Evolutionary conservation across 441 rosid genomes (phyloP), one percentile per base, ranked within the genome.

Genomic region (Populus hybrid): DNA sequence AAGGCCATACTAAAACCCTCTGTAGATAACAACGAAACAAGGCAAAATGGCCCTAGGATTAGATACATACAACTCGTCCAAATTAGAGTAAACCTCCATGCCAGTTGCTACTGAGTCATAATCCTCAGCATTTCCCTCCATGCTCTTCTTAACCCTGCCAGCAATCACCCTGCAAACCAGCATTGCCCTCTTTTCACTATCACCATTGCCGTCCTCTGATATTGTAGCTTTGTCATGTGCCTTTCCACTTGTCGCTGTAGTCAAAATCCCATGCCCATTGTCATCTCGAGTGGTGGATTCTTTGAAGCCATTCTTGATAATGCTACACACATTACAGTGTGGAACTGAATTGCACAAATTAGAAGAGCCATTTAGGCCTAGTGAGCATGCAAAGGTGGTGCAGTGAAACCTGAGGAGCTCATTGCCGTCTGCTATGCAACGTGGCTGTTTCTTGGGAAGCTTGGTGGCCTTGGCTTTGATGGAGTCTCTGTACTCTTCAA

Each of bases 351-450:
- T 86, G 90, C 94, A 92, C 68, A 92, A 73, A 79, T 86, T 88
- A 33, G 93, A 83, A 6, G 94, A 87, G 20, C 93, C 91, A 53
- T 85, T 69, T 61, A 89, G 84, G 77, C 93, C 94, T 0, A 92
- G 85, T 1, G 89, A 87, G 81, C 97, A 92, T 2, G 88, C 38
- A 26, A 92, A 77, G 42, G 84, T 87, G 65, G 94, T 83, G 86
- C 87, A 88, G 80, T 90, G 90, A 79, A 92, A 92, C 78, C 97
- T 79, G 36, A 92, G 90, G 76, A 92, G 97, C 76, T 92, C 97
- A 66, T 92, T 92, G 64, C 97, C 97, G 24, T 92, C 97, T 7
- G 97, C 97, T 21, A 90, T 80, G 87, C 97, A 92, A 3, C 94
- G 89, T 1, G 97, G 90, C 81, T 92, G 88, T 81, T 90, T 90